Conservation (phyloP, 1,284 basidiomycete genomes). For the Marasmius tenuissimus region DNA sequence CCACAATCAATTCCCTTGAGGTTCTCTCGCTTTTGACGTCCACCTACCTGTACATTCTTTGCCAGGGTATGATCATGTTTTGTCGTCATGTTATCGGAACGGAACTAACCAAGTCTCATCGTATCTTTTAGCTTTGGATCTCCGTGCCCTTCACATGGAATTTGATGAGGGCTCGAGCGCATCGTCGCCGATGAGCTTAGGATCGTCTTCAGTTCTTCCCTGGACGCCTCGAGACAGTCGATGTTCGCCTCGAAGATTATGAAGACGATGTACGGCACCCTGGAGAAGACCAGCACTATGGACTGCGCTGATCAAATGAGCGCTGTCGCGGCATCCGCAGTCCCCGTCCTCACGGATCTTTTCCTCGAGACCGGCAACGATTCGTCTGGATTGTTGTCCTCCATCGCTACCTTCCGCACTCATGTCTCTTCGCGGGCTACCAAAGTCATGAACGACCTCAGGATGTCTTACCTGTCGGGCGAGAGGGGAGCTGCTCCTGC, state of each 20-base stretch:
- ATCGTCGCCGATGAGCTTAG: conserved; percentile 55
- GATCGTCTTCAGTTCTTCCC: conserved; percentile 41
- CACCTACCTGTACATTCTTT: conserved; percentile 75
- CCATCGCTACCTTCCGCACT: conserved; percentile 54
- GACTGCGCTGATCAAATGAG: conserved; percentile 68
- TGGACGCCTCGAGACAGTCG: conserved; percentile 33
- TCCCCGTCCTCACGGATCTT: conserved; percentile 58
- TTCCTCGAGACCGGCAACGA: conserved; percentile 24
- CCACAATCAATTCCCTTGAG: conserved; percentile 75
- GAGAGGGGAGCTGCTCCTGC: conserved; percentile 59
- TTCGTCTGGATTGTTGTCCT: conserved; percentile 17
- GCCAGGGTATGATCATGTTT: conserved; percentile 50
- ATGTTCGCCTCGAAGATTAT: conserved; percentile 32
- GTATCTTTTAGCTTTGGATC: conserved; percentile 59
- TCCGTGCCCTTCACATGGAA: conserved; percentile 70
- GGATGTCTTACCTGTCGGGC: conserved; percentile 54
- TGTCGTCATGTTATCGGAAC: background rate
- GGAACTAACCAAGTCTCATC: background rate
- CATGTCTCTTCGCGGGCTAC: conserved; percentile 46
- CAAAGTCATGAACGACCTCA: conserved; percentile 46
- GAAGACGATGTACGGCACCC: conserved; percentile 44
- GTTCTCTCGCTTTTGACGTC: conserved; percentile 73
- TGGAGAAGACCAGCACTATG: conserved; percentile 71
- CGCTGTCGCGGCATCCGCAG: conserved; percentile 61
- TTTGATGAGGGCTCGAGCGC: conserved; percentile 51